Percentiles rank a stretch among this genome's conserved stretches.
Conservation (phyloP, 1,284 basidiomycete genomes). For the Tausonia pullulans region DNA sequence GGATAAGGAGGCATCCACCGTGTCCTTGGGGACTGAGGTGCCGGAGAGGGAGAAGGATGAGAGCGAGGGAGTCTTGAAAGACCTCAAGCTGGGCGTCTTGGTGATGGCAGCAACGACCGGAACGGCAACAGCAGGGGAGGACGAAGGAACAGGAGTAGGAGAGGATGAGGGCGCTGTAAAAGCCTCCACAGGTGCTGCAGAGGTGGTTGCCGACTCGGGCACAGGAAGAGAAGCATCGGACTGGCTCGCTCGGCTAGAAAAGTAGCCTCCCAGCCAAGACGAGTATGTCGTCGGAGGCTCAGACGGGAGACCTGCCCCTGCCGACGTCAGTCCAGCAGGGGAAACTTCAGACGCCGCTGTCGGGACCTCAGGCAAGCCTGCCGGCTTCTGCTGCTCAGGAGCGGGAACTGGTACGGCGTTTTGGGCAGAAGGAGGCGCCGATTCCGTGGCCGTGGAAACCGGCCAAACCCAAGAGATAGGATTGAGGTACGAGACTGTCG, state of each 20-base stretch:
- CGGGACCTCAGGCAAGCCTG: neutral
- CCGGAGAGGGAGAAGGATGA: neutral
- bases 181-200: too few relatives aligned
- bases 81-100: neutral
- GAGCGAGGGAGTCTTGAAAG: neutral
- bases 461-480: slow-evolving; percentile 14
- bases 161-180: neutral
- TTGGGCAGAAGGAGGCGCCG: neutral
- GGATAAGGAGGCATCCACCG: neutral
- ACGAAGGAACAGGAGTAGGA: too few relatives aligned
- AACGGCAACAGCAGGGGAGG: too few relatives aligned
- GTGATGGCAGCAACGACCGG: neutral
- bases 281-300: neutral
- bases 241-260: neutral
- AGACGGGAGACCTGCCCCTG: neutral
- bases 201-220: neutral
- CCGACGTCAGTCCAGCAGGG: neutral
- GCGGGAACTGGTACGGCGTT: neutral
- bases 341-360: neutral
- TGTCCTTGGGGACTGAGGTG: neutral
- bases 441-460: neutral
- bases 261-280: slow-evolving; percentile 4
- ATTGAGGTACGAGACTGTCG: slow-evolving; percentile 2
- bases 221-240: neutral
- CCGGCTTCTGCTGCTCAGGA: neutral